Conservation (phyloP, 306 rosid species). For the Sechiopsis laciniata region DNA sequence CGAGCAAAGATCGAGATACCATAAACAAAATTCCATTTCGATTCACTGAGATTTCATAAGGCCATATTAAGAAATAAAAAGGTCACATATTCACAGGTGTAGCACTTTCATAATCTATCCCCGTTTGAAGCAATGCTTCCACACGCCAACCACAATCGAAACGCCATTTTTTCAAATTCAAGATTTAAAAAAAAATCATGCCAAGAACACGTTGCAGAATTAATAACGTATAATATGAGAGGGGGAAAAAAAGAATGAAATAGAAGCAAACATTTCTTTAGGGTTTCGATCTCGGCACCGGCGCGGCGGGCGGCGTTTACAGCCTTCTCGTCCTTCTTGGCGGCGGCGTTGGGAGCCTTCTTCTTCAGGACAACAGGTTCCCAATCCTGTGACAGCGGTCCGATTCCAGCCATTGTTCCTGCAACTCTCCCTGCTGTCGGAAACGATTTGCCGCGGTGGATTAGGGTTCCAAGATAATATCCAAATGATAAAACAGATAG, state of each 20-base stretch:
- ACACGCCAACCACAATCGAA: no score
- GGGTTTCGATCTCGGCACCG: constrained; percentile 78
- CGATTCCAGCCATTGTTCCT: constrained; percentile 54
- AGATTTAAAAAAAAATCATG: neutral
- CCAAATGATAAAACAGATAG: neutral
- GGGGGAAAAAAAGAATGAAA: neutral
- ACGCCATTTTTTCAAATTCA: neutral
- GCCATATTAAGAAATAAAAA: neutral
- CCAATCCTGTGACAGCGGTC: constrained; percentile 79
- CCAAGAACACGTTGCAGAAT: neutral
- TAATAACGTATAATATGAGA: neutral
- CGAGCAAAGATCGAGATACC: neutral
- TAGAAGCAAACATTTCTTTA: constrained; percentile 47
- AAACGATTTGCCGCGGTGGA: neutral
- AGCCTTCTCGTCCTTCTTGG: constrained; percentile 85
- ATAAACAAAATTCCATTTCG: neutral
- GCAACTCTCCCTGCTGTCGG: neutral
- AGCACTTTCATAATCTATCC: neutral
- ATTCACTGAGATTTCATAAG: neutral
- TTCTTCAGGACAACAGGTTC: constrained; percentile 81
- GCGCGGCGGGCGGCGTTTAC: constrained; percentile 90
- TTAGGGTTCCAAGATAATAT: constrained; percentile 6
- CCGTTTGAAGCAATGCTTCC: no score
- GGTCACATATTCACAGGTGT: neutral
- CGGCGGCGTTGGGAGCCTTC: constrained; percentile 80